These are phyloP conservation scores for Oenanthe sinensis DNA, from an alignment of 129 eudicot species.

Conservation along the genomic window DNA sequence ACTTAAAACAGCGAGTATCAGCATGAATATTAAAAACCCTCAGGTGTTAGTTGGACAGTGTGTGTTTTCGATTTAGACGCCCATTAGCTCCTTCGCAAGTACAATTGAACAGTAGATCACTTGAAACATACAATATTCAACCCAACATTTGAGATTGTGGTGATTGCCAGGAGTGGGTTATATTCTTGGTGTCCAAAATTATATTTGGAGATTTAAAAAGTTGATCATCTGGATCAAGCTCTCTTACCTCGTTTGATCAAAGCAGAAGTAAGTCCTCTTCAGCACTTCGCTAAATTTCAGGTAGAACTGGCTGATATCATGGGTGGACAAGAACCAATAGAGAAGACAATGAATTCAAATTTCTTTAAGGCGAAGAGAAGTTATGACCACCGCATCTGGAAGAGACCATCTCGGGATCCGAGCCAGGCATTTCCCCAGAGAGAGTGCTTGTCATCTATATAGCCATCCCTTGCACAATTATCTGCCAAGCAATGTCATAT, in stretches of 20 bases:
- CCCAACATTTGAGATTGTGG: background rate
- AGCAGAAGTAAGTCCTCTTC: too few species aligned
- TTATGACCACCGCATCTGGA: constrained; percentile 22
- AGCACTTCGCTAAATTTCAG: background rate
- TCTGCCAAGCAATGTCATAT: constrained; percentile 9
- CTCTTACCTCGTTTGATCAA: background rate
- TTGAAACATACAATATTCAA: background rate
- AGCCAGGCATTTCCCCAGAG: constrained; percentile 55
- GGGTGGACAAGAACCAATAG: background rate
- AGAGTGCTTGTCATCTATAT: constrained; percentile 11
- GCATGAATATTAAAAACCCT: background rate
- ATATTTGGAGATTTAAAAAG: background rate
- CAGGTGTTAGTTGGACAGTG: too few species aligned
- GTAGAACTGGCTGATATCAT: background rate
- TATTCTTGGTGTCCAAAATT: background rate
- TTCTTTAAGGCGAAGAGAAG: background rate
- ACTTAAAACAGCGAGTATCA: background rate
- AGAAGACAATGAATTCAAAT: background rate
- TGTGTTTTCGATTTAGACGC: background rate
- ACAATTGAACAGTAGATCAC: background rate
- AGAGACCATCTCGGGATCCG: constrained; percentile 65
- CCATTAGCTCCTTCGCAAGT: background rate
- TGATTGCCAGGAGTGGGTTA: background rate
- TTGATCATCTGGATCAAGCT: background rate
- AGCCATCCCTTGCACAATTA: constrained; percentile 8